Evolutionary conservation across 805 yeast species (phyloP), one percentile per base, ranked within the genome.

Genomic region (Lachancea fermentati): DNA sequence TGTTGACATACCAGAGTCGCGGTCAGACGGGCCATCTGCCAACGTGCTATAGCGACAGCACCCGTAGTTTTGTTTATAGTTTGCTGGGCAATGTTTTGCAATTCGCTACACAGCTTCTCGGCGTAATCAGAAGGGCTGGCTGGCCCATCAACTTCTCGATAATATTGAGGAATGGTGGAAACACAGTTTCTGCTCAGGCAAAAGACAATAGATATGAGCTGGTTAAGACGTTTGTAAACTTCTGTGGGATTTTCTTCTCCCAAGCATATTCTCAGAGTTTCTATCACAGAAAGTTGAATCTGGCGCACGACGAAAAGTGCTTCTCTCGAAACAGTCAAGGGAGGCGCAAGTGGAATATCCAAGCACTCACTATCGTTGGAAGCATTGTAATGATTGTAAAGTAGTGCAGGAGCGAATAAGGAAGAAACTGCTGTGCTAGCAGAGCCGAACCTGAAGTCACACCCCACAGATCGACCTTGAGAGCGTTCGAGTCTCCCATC

Each of bases 271-370:
- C 37, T 24, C 22, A 44, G 35, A 16, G 44, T 34, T 13, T 42
- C 44, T 4, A 47, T 37, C 6, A 43, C 19, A 26, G 37, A 41
- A 5, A 49, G 39, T 26, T 49, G 49, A 25, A 49, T 45, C 32
- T 49, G 50, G 25, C 51, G 39, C 5, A 46, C 19, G 12, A 45
- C 41, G 29, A 45, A 49, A 9, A 45, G n/a, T 15, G 47, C 39
- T 18, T 49, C 53, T 14, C 45, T 42, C 28, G 48, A 39, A 6
- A 47, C 43, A 3, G 48, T 36, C 34, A 47, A 30, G n/a, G 50
- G 51, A 6, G 53, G 48, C 6, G 48, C 47, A 14, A 49, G 34
- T 9, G 47, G 31, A 9, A 49, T 22, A n/a, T 49, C 49, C 13
- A 43, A 30, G 12, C 35, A 34, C n/a, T 44, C 44, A 6, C 32